Conservation (phyloP, 2,329 filamentous ascomycete species). For the Pseudophaeomoniella oleicola region DNA sequence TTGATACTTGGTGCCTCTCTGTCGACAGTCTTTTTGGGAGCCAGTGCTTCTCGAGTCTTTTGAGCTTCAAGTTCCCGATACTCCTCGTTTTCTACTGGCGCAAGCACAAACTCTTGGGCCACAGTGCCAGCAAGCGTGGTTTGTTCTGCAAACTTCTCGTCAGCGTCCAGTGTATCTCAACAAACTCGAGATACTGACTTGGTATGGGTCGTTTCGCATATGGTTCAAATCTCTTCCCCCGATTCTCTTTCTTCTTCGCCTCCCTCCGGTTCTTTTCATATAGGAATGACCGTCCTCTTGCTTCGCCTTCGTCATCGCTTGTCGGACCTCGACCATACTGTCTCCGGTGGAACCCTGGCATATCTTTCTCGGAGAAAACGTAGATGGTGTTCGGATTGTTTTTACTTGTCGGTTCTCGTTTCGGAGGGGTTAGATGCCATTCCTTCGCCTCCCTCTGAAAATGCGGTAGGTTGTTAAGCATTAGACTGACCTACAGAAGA, state of each 20-base stretch:
- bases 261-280: slow-evolving; percentile 32
- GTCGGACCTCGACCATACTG: slow-evolving; percentile 20
- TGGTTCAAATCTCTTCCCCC: slow-evolving; percentile 41
- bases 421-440: slow-evolving; percentile 64
- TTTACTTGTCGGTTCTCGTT: slow-evolving; percentile 29
- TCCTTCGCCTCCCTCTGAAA: slow-evolving; percentile 73
- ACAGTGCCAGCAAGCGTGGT: slow-evolving; percentile 62
- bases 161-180: slow-evolving; percentile 3
- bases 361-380: slow-evolving; percentile 85
- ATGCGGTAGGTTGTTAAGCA: slow-evolving; percentile 51
- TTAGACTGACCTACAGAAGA: slow-evolving; percentile 46
- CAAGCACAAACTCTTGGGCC: slow-evolving; percentile 60
- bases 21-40: slow-evolving; percentile 39
- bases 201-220: slow-evolving; percentile 50
- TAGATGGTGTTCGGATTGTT: slow-evolving; percentile 62
- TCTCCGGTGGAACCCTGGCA: slow-evolving; percentile 53
- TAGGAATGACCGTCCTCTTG: slow-evolving; percentile 25
- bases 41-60: slow-evolving; percentile 44
- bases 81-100: slow-evolving; percentile 57
- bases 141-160: slow-evolving; percentile 45
- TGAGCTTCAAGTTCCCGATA: slow-evolving; percentile 47
- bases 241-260: slow-evolving; percentile 28
- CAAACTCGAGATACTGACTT: slow-evolving; percentile 37
- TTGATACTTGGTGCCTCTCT: slow-evolving; percentile 37
- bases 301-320: slow-evolving; percentile 25